Evolutionary conservation across 768 basidiomycete genomes (phyloP), one percentile per base, ranked within the genome.

Genomic region (Tubosaeta brunneosetosa): DNA sequence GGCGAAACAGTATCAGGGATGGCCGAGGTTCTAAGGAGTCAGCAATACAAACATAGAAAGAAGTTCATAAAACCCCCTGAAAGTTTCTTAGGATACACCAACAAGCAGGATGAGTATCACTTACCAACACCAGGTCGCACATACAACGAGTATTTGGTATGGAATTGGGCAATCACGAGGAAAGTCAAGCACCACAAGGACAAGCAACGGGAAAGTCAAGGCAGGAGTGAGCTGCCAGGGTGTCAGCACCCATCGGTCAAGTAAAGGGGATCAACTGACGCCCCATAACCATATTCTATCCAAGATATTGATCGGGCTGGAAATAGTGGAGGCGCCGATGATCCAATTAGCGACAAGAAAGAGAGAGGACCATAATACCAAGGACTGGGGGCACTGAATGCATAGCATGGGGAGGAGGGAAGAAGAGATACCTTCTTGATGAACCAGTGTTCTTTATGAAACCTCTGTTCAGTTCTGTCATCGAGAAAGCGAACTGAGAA

Each of bases 281-380:
- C 74, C 81, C 63, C 80, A 86, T 60, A 82, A 75, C 66, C 83
- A 85, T 22, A 82, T 72, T 58, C 82, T 77, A 66, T 91, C 86
- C 34, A 78, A 66, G 5, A 78, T 58, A 16, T 66, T 70, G 13
- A 71, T 55, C 12, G 78, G 77, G 26, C 63, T 65, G 7, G 78
- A 72, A 17, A 80, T 71, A 57, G 84, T 80, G 11, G 74, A 72
- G 27, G 75, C 73, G 5, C 77, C 84, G 37, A 88, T 74, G 17
- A 80, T 73, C 87, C 89, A 91, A 59, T 84, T 88, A 31, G 80
- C 58, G 47, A 87, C 71, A 38, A 86, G 73, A 75, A 86, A 91
- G 9, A 79, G 52, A 10, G 81, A 73, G 6, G 83, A 81, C 78
- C 82, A 84, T 9, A 84, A 56, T 17, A 84, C 85, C 32, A 87